These are phyloP conservation scores for Chaetomium fimeti DNA, from an alignment of 495 filamentous ascomycete genomes.

Conservation along the genomic window DNA sequence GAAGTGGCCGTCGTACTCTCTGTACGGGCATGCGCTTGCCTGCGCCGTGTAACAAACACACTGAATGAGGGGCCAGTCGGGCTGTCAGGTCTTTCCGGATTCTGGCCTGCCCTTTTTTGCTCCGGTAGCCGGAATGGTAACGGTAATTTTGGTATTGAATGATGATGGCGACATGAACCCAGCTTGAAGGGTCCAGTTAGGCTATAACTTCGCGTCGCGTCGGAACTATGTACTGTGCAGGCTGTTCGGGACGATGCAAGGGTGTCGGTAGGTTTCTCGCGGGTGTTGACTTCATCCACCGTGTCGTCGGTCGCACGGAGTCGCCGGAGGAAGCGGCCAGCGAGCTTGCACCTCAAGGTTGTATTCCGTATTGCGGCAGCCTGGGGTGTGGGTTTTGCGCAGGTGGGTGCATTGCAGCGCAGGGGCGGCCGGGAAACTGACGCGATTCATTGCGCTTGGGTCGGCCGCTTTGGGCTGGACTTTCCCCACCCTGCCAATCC, in stretches of 20 bases:
- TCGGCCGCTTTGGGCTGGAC: slow-evolving; percentile 30
- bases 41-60: slow-evolving; percentile 3
- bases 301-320: slow-evolving; percentile 9
- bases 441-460: slow-evolving; percentile 25
- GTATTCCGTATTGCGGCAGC: neutral
- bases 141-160: no score
- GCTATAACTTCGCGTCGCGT: neutral
- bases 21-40: neutral
- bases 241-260: neutral
- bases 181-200: no score
- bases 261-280: neutral
- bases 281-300: neutral
- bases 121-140: no score
- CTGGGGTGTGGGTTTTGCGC: neutral
- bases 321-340: neutral
- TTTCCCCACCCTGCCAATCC: slow-evolving; percentile 34
- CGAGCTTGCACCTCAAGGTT: no score
- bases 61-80: neutral
- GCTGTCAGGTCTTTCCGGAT: neutral
- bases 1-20: neutral
- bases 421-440: slow-evolving; percentile 20
- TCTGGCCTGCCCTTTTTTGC: neutral
- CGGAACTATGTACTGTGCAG: no score
- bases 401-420: neutral
- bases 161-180: no score